Conservation (phyloP, 2,329 filamentous ascomycete species). For the Balansia obtecta region DNA sequence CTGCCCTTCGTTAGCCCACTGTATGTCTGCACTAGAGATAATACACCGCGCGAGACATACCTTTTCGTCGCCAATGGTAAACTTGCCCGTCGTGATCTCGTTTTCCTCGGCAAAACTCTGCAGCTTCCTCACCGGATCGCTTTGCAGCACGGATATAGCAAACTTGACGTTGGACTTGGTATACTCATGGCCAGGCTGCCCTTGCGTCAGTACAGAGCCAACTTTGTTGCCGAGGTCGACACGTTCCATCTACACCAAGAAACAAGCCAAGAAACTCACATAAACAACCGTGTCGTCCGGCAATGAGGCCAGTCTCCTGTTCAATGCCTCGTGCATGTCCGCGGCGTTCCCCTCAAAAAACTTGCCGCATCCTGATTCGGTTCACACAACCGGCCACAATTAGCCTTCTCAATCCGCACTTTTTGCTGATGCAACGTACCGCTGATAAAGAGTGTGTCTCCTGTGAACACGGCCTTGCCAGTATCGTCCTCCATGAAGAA, state of each 20-base stretch:
- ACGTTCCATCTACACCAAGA: too few species aligned
- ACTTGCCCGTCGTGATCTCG: constrained; percentile 83
- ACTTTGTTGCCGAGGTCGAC: background rate
- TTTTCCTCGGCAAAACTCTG: constrained; percentile 66
- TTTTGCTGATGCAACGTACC: constrained; percentile 34
- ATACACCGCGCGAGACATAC: constrained; percentile 27
- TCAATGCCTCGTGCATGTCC: constrained; percentile 90
- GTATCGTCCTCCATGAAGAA: constrained; percentile 76
- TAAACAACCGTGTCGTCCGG: constrained; percentile 90
- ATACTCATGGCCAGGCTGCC: constrained; percentile 86
- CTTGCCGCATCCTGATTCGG: constrained; percentile 61
- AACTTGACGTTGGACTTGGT: constrained; percentile 96
- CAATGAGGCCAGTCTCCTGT: constrained; percentile 66
- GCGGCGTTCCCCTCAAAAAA: constrained; percentile 88
- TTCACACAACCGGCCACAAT: too few species aligned
- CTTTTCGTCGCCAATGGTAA: constrained; percentile 97
- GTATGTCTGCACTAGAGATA: background rate
- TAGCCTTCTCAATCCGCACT: background rate
- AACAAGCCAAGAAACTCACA: constrained; percentile 34
- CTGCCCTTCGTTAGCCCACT: constrained; percentile 27
- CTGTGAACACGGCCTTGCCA: constrained; percentile 75
- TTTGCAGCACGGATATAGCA: constrained; percentile 60
- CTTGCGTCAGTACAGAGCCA: background rate
- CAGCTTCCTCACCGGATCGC: constrained; percentile 64
- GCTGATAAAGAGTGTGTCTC: constrained; percentile 90